Percentiles rank a stretch among this genome's conserved stretches.
phyloP scores from a whole-genome alignment of 2,329 filamentous ascomycete species.

The Ophiostoma montium region DNA sequence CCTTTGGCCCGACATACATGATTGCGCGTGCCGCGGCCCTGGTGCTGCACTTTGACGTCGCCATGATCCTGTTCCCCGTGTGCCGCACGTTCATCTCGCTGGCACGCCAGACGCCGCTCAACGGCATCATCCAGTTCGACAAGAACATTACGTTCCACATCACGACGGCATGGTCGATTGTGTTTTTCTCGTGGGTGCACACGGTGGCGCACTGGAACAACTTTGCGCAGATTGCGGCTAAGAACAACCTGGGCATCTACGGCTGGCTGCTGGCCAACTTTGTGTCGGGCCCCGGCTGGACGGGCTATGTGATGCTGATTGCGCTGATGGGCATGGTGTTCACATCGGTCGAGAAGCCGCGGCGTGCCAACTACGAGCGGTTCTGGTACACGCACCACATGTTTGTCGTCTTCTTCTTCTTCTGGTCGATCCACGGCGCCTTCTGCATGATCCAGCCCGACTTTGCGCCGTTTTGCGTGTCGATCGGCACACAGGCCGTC shows the following conservation, averaged over 20 bases:
- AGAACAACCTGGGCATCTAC: slow-evolving; percentile 63
- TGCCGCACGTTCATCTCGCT: slow-evolving; percentile 76
- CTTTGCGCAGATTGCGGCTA: slow-evolving; percentile 60
- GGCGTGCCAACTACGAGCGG: slow-evolving; percentile 70
- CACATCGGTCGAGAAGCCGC: slow-evolving; percentile 64
- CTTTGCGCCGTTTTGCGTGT: slow-evolving; percentile 62
- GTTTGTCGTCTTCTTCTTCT: slow-evolving; percentile 77
- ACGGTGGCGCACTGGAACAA: slow-evolving; percentile 82
- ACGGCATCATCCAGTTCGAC: slow-evolving; percentile 77
- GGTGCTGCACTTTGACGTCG: slow-evolving; percentile 69
- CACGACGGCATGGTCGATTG: slow-evolving; percentile 71
- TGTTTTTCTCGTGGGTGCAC: slow-evolving; percentile 79
- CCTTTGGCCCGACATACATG: slow-evolving; percentile 62
- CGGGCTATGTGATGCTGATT: slow-evolving; percentile 71
- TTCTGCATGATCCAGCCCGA: slow-evolving; percentile 88
- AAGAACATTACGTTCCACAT: slow-evolving; percentile 87
- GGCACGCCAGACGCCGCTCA: slow-evolving; percentile 64
- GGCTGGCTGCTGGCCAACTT: slow-evolving; percentile 69
- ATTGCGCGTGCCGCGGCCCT: slow-evolving; percentile 63
- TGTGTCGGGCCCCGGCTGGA: slow-evolving; percentile 69
- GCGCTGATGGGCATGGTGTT: slow-evolving; percentile 64
- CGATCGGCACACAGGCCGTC: slow-evolving; percentile 47
- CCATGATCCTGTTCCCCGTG: slow-evolving; percentile 65
- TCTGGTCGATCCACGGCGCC: slow-evolving; percentile 80
- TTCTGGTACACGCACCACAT: slow-evolving; percentile 89